Evolutionary conservation across 768 basidiomycete species (phyloP).

Genomic region (Suillus brevipes): DNA sequence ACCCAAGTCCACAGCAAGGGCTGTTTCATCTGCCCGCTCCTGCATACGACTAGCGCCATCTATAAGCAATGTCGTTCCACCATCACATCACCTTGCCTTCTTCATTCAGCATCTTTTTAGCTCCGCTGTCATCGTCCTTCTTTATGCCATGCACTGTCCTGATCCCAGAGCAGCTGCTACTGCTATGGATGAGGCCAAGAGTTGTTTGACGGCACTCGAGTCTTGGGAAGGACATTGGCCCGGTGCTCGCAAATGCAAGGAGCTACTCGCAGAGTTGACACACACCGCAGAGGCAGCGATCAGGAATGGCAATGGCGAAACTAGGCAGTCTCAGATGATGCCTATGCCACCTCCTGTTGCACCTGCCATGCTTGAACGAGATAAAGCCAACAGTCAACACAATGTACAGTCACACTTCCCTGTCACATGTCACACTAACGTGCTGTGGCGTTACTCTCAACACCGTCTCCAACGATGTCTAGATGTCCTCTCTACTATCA

Average conservation of each 20-base stretch:
- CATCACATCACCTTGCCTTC: conserved; percentile 85
- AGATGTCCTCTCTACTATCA: neutral
- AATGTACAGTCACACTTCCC: conserved; percentile 19
- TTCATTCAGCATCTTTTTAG: conserved; percentile 91
- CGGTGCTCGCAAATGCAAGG: conserved; percentile 84
- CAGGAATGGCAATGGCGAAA: conserved; percentile 26
- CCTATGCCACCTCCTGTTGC: conserved; percentile 28
- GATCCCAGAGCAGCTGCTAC: conserved; percentile 63
- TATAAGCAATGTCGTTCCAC: conserved; percentile 79
- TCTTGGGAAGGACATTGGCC: conserved; percentile 89
- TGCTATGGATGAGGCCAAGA: conserved; percentile 83
- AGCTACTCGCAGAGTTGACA: conserved; percentile 68
- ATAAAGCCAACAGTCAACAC: conserved; percentile 12
- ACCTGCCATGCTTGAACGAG: conserved; percentile 47
- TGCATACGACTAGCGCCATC: conserved; percentile 85
- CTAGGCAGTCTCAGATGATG: conserved; percentile 22
- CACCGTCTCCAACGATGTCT: conserved; percentile 8
- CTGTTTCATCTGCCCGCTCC: conserved; percentile 80
- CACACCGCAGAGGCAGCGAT: conserved; percentile 73
- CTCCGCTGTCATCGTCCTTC: conserved; percentile 79
- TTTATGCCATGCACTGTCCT: conserved; percentile 83
- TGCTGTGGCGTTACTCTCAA: conserved; percentile 17
- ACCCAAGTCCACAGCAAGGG: conserved; percentile 75
- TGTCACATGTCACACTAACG: conserved; percentile 32
- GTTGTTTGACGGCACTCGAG: conserved; percentile 67